Percentiles rank a stretch among this genome's conserved stretches.
phyloP scores from a whole-genome alignment of 2,329 filamentous ascomycete species.

The Fusarium sublunatum region DNA sequence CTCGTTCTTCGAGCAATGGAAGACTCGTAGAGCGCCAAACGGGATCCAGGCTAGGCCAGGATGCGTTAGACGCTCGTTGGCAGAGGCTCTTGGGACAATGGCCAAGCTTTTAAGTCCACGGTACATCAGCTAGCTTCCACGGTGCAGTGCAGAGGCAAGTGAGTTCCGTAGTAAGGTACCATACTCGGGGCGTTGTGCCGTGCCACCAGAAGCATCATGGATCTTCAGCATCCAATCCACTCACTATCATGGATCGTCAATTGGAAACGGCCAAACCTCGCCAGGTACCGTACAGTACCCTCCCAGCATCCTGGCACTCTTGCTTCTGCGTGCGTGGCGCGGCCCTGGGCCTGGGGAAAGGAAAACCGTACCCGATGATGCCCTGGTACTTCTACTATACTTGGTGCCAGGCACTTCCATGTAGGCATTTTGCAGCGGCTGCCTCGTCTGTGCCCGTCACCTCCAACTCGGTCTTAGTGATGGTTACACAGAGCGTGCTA shows the following conservation, averaged over 20 bases:
- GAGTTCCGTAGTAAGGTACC: no score
- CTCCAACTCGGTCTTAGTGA: slow-evolving; percentile 24
- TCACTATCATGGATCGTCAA: slow-evolving; percentile 8
- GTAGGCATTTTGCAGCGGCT: slow-evolving; percentile 27
- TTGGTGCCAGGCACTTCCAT: background rate
- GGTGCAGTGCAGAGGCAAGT: no score
- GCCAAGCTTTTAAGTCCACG: slow-evolving; percentile 12
- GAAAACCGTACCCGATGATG: slow-evolving; percentile 24
- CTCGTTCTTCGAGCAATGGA: slow-evolving; percentile 17
- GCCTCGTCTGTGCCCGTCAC: slow-evolving; percentile 23
- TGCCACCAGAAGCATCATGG: slow-evolving; percentile 20
- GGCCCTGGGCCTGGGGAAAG: background rate
- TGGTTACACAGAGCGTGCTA: slow-evolving; percentile 43
- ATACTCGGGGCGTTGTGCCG: slow-evolving; percentile 3
- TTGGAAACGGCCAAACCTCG: slow-evolving; percentile 22
- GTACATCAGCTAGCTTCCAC: slow-evolving; percentile 15
- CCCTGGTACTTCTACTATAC: no score
- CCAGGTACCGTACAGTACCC: slow-evolving; percentile 8
- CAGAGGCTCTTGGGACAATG: slow-evolving; percentile 20
- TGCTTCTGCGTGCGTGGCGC: slow-evolving; percentile 4
- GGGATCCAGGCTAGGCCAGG: background rate
- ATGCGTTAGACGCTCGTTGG: slow-evolving; percentile 26
- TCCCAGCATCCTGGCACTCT: background rate
- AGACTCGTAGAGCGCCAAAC: slow-evolving; percentile 12
- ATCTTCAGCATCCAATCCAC: slow-evolving; percentile 27